Percentiles rank a stretch among this genome's conserved stretches.
Evolutionary conservation across 305 asterid species (phyloP).

Genomic region (Andrographis paniculata): DNA sequence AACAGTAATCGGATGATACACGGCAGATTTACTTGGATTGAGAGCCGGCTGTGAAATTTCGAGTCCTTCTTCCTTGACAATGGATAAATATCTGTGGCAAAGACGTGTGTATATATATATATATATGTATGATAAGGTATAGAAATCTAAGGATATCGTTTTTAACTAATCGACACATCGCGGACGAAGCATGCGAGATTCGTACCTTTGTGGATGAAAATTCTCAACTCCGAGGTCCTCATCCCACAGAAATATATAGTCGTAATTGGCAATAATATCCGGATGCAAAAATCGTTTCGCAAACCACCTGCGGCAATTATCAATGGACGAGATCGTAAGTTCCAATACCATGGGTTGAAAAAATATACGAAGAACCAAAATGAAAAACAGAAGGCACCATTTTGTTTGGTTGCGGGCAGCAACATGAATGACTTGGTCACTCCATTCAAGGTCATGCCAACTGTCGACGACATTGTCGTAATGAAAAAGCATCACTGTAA

Average conservation of each 20-base stretch:
- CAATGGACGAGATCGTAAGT: not conserved
- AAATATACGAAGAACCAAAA: not conserved
- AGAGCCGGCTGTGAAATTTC: slow-evolving; percentile 97
- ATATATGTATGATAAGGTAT: too few species aligned
- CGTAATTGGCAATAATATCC: slow-evolving; percentile 77
- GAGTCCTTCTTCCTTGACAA: slow-evolving; percentile 78
- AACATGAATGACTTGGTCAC: slow-evolving; percentile 51
- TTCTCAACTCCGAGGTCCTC: slow-evolving; percentile 84
- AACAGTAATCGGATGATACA: slow-evolving; percentile 75
- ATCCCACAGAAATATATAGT: slow-evolving; percentile 84
- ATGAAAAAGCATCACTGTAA: slow-evolving; percentile 87
- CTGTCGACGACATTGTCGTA: slow-evolving; percentile 76
- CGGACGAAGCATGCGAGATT: not conserved
- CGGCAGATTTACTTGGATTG: slow-evolving; percentile 58
- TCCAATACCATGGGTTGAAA: not conserved
- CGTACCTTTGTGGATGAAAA: slow-evolving; percentile 69
- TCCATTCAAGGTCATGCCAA: slow-evolving; percentile 77
- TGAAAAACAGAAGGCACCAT: slow-evolving; percentile 28
- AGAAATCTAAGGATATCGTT: too few species aligned
- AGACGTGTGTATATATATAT: too few species aligned
- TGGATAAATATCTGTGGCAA: slow-evolving; percentile 57
- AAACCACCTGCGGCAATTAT: slow-evolving; percentile 57
- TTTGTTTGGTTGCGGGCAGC: slow-evolving; percentile 79
- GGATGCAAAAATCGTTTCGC: slow-evolving; percentile 96
- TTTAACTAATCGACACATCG: too few species aligned